A percentile compares a stretch with the other conserved stretches of the same genome.
Evolutionary conservation across 2,329 filamentous ascomycete species (phyloP).

Genomic region (Aspergillus eucalypticola): DNA sequence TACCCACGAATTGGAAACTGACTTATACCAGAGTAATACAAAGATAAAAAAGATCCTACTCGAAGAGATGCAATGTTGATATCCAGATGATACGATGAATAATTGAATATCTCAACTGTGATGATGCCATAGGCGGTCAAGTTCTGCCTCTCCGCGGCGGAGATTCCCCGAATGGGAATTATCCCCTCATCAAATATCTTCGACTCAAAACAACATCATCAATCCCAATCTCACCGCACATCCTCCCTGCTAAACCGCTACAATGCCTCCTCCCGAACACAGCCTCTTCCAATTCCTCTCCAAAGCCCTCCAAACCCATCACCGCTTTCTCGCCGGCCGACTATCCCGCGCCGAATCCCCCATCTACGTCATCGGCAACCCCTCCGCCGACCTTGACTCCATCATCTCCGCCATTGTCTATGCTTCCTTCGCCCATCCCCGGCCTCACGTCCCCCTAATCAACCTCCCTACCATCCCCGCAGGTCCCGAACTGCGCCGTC

Average conservation of each 20-base stretch:
- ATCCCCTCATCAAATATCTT: neutral
- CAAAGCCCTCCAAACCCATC: slow-evolving; percentile 33
- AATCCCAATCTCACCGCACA: too few relatives aligned
- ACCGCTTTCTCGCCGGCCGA: slow-evolving; percentile 26
- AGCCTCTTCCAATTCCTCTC: slow-evolving; percentile 41
- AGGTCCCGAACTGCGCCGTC: slow-evolving; percentile 50
- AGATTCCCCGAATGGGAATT: neutral
- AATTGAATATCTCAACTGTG: too few relatives aligned
- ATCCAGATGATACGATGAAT: too few relatives aligned
- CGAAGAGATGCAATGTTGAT: too few relatives aligned
- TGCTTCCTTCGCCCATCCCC: slow-evolving; percentile 54
- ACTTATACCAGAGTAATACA: too few relatives aligned
- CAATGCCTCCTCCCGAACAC: slow-evolving; percentile 12
- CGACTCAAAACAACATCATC: too few relatives aligned
- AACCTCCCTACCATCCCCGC: slow-evolving; percentile 54
- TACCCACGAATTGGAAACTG: too few relatives aligned
- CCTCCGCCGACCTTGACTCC: slow-evolving; percentile 61
- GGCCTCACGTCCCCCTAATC: slow-evolving; percentile 58
- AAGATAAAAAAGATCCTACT: too few relatives aligned
- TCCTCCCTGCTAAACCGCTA: neutral
- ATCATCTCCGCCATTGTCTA: slow-evolving; percentile 63
- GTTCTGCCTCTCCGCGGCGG: slow-evolving; percentile 9
- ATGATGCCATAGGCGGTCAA: neutral
- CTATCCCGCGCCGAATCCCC: slow-evolving; percentile 26
- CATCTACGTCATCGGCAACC: slow-evolving; percentile 47